Evolutionary conservation across 768 basidiomycete species (phyloP), one percentile per base, ranked within the genome.

Genomic region (Solioccasus polychromus): DNA sequence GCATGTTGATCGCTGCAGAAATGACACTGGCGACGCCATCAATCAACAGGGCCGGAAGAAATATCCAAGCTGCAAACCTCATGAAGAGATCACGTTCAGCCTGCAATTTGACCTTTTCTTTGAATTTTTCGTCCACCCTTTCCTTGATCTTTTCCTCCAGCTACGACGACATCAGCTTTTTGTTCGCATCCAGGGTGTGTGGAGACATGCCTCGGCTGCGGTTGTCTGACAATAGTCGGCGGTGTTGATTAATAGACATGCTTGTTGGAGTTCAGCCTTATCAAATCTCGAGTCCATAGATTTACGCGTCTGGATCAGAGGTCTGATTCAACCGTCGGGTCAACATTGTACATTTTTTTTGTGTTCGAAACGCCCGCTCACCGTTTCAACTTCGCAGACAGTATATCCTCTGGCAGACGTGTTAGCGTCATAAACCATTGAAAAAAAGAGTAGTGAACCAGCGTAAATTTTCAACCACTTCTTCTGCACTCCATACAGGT

Each of bases 191-290:
- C 17, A 32, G 28, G 8, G 30, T 8, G 11, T 17, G 38, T 28
- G 2, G 25, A 42, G 10, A 48, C 71, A 9, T 55, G 86, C 93
- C 78, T 96, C 92, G 17, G 82, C 60, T 1, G 94, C 90, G 3
- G 95, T 99, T 1, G 80, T 82, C 52, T 93, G 88, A 60, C 96
- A 99, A 62, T 98, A 99, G 61, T 98, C 94, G 1, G 94, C 95
- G 0, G 96, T 99, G 59, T 99, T 98, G 60, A 99, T 83, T 20
- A 95, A 69, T n/a, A 92, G 71, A 61, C 91, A 93, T 0, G 89
- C 82, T 51, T 88, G 89, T 57, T 80, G 83, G 25, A 98, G 64
- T 48, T 93, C 85, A 4, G 73, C 73, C 8, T 77, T 51, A 61
- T 96, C 93, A 25, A 82, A 77, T n/a, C 87, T 79, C 5, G 80